Evolutionary conservation across 805 yeast genomes (phyloP).

Genomic region (Starmerella vitae): DNA sequence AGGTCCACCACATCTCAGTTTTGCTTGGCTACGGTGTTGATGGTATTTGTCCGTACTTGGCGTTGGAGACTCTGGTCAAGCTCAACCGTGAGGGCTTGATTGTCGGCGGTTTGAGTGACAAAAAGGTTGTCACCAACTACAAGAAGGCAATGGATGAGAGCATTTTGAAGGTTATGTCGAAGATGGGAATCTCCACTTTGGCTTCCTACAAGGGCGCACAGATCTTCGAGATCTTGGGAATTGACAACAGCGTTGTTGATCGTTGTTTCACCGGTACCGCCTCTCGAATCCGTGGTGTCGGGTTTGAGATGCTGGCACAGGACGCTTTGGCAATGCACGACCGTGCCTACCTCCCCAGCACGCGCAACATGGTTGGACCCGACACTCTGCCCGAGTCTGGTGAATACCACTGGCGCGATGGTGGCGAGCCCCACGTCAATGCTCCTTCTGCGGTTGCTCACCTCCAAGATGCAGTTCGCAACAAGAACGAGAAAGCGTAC

Average conservation of each 20-base stretch:
- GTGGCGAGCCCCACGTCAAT: conserved; percentile 91
- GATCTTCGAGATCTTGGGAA: conserved; percentile 92
- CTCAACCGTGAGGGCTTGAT: conserved; percentile 67
- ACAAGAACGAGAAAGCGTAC: conserved; percentile 87
- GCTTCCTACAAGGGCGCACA: conserved; percentile 99
- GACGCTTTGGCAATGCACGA: conserved; percentile 92
- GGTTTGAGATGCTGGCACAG: conserved; percentile 90
- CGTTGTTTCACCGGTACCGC: conserved; percentile 96
- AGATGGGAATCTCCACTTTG: conserved; percentile 97
- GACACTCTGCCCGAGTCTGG: conserved; percentile 82
- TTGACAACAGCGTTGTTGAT: conserved; percentile 89
- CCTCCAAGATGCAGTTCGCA: conserved; percentile 95
- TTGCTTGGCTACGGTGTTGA: conserved; percentile 95
- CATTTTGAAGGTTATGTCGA: conserved; percentile 91
- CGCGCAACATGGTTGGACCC: conserved; percentile 56
- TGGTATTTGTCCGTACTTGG: conserved; percentile 87
- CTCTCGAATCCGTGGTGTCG: conserved; percentile 87
- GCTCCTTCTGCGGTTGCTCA: conserved; percentile 92
- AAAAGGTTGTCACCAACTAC: conserved; percentile 59
- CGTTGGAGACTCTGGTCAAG: conserved; percentile 74
- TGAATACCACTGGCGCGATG: conserved; percentile 97
- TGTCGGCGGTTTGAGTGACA: conserved; percentile 38
- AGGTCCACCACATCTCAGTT: conserved; percentile 91
- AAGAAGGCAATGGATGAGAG: conserved; percentile 80
- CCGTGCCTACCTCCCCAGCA: conserved; percentile 85